Conservation (phyloP, 2,329 filamentous ascomycete species). For the Penicillium corylophilum region DNA sequence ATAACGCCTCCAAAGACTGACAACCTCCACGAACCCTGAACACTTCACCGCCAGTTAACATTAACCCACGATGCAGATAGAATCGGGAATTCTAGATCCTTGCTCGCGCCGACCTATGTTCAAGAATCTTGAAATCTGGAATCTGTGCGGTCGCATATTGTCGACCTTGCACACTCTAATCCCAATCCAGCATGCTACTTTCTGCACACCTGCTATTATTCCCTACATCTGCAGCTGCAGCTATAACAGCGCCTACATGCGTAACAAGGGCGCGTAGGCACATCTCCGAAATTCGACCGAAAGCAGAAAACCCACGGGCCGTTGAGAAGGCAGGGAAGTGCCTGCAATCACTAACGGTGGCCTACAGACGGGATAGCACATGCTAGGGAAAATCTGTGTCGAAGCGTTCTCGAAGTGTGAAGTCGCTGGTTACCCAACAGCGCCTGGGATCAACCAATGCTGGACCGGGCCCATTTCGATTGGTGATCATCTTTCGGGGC, state of each 20-base stretch:
- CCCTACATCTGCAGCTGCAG: not conserved
- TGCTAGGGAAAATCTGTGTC: slow-evolving; percentile 1
- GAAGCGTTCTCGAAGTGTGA: slow-evolving; percentile 13
- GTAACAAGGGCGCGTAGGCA: not conserved
- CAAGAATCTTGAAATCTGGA: not conserved
- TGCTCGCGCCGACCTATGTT: not conserved
- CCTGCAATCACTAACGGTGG: slow-evolving; percentile 4
- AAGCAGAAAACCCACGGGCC: not conserved
- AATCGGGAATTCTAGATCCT: not conserved
- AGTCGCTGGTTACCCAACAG: slow-evolving; percentile 1
- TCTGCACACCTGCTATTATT: not conserved
- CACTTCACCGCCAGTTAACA: not conserved
- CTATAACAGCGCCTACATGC: not conserved
- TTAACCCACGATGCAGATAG: not conserved
- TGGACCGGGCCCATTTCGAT: not conserved
- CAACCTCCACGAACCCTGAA: not conserved
- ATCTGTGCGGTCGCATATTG: not conserved
- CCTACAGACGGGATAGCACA: slow-evolving; percentile 9
- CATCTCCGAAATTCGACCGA: not conserved
- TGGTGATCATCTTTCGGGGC: not conserved
- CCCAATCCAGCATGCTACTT: not conserved
- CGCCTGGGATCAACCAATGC: not conserved
- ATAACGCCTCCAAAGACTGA: not conserved
- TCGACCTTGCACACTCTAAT: not conserved
- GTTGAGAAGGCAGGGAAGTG: slow-evolving; percentile 5